Evolutionary conservation across 108 stramenopile genomes (phyloP), one percentile per base, ranked within the genome.

Genomic region (Skeletonema menzelii): DNA sequence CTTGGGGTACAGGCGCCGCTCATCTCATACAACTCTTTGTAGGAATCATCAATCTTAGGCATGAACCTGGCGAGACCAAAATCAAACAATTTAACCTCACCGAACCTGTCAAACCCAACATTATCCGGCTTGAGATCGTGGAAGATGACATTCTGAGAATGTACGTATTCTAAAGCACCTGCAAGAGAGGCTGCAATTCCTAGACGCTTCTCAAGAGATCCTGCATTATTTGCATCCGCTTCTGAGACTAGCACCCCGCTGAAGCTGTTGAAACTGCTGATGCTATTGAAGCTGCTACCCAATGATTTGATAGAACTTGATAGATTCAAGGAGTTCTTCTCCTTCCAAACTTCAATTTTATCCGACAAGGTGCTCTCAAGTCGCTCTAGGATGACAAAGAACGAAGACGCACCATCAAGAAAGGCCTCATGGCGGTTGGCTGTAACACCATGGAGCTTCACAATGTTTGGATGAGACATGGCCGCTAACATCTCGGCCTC

Each of bases 361-460:
- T n/a, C 40, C 40, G 15, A 15, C 40, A 95, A 72, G 3, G 94
- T 95, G 4, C 62, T 75, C 13, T 65, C 79, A 4, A 95, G 40
- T n/a, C 15, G 73, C 61, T 95, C 94, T 8, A 95, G 70, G 10
- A 95, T 69, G 32, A 95, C 83, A 76, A 95, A 95, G 75, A 90
- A 95, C 28, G 76, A 19, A 31, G 34, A 31, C 20, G 20, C 17
- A 34, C 59, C 59, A 35, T 32, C 59, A 10, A 60, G 59, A 35
- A 60, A 60, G 59, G 59, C 59, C 12, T 60, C 59, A 11, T 60
- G 31, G 1, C 59, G 32, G 15, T n/a, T 42, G 2, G 40, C 14
- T 0, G 5, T n/a, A 0, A 42, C 40, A 4, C 40, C 40, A n/a
- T 42, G 40, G 40, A 42, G n/a, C 40, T 42, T 42, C 3, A 42